Conservation (phyloP, 2,329 filamentous ascomycete species). For the Hypoxylon rubiginosum region DNA sequence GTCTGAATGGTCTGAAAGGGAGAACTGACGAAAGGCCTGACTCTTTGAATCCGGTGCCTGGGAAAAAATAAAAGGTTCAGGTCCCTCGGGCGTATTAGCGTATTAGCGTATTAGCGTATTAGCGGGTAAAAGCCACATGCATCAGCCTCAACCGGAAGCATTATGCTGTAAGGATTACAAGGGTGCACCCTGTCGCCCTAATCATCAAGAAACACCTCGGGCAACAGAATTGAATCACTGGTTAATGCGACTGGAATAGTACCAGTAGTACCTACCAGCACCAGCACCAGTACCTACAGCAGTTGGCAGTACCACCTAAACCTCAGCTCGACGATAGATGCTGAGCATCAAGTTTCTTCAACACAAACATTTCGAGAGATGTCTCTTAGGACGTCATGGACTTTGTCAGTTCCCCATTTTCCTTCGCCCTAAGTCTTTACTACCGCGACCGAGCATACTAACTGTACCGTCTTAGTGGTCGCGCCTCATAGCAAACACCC, state of each 20-base stretch:
- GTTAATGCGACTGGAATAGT: constrained; percentile 34
- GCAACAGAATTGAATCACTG: constrained; percentile 31
- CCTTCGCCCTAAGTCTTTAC: not conserved
- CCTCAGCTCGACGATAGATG: not conserved
- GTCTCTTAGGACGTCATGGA: constrained; percentile 66
- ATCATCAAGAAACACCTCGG: constrained; percentile 39
- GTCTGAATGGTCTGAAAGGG: too few species aligned
- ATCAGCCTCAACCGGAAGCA: constrained; percentile 6
- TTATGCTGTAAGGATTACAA: constrained; percentile 3
- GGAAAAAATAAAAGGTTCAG: not conserved
- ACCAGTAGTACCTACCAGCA: too few species aligned
- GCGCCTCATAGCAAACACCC: constrained; percentile 73
- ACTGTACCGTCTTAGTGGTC: constrained; percentile 67
- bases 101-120: not conserved
- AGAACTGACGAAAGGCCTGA: too few species aligned
- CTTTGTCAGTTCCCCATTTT: constrained; percentile 62
- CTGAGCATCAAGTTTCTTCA: constrained; percentile 21
- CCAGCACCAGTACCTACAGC: too few species aligned
- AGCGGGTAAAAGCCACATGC: constrained; percentile 14
- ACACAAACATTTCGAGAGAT: constrained; percentile 55
- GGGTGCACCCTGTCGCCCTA: constrained; percentile 30
- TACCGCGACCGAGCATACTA: constrained; percentile 28
- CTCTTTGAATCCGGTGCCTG: too few species aligned
- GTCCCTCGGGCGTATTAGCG: constrained; percentile 1
- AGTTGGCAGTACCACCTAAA: not conserved